Base-by-base conservation (phyloP, 2,329 filamentous ascomycete genomes). In the Ophiocordyceps sinensis region DNA sequence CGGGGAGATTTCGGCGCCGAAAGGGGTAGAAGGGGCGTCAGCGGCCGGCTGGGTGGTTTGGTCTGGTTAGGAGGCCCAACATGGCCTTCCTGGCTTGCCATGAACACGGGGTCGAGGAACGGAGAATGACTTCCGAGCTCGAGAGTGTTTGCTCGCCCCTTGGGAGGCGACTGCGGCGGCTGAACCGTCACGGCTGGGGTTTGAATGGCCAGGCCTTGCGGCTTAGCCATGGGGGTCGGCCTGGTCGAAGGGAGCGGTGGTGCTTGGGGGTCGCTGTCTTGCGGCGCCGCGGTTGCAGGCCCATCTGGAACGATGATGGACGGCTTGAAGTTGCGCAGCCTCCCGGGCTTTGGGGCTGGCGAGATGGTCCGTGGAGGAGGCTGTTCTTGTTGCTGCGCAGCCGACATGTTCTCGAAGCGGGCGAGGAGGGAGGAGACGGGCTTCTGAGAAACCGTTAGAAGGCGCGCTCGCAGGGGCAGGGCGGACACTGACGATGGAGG, bases 391-490 rank as follows among this genome's bases (percentile, higher is more conserved):
- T 47, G 39, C 42, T 39, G 45, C 45, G 47, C 36, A 4, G 46
- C 28, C 40, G 47, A 44, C 41, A 89, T 77, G 55, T 81, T 85
- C 66, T 91, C 85, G 58, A 89, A 91, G 52, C 83, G 79, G 47
- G 82, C 85, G 46, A 80, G 74, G 45, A 91, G 68, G 40, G 84
- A 88, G 40, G 85, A 91, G 39, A 91, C 84, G 23, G 85, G 83
- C 65, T 79, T 85, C 82, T 86, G 47, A 5, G 11, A 28, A 2
- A 39, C 17, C 28, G 17, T 37, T 44, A 48, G 41, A 19, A 15
- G 35, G 38, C 21, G 41, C 17, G 23, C 19, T 11, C 17, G 12
- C 26, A 8, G 35, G 34, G 19, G 32, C 5, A 19, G 11, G 9
- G 29, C 26, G 4, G 11, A 26, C 30, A 41, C 77, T 60, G 61